Percentiles rank a stretch among this genome's conserved stretches.
Evolutionary conservation across 2,329 filamentous ascomycete species (phyloP).

Genomic region (Diaporthe citri): DNA sequence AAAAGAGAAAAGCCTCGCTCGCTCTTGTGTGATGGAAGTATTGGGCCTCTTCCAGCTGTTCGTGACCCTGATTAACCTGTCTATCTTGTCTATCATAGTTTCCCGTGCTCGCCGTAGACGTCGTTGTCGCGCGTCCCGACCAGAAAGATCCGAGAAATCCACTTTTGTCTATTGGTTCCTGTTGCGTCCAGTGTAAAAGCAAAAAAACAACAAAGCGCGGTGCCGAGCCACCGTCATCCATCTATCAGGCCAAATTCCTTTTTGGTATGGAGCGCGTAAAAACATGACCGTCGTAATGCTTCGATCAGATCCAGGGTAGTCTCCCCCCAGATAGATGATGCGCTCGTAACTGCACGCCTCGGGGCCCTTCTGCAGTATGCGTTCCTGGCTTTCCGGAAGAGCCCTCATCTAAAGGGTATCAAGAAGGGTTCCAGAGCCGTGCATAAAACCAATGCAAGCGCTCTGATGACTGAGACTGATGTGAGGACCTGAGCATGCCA

Average conservation of each 20-base stretch:
- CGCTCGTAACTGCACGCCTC: conserved; percentile 47
- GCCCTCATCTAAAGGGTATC: conserved; percentile 56
- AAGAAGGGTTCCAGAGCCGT: conserved; percentile 51
- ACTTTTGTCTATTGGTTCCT: conserved; percentile 72
- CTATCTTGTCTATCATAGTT: conserved; percentile 43
- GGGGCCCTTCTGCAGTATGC: conserved; percentile 46
- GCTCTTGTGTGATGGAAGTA: conserved; percentile 39
- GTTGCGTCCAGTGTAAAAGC: conserved; percentile 45
- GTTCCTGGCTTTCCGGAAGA: conserved; percentile 47
- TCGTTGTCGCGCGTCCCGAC: conserved; percentile 48
- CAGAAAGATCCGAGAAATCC: conserved; percentile 72
- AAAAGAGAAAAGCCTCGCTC: conserved; percentile 39
- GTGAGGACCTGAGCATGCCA: conserved; percentile 52
- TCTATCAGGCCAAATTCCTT: conserved; percentile 54
- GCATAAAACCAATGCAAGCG: conserved; percentile 53
- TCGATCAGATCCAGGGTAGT: conserved; percentile 49
- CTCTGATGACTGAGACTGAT: conserved; percentile 52
- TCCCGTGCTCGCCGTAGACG: conserved; percentile 41
- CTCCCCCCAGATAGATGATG: conserved; percentile 46
- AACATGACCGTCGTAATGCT: conserved; percentile 56
- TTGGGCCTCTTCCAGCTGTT: conserved; percentile 40
- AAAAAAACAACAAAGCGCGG: conserved; percentile 41
- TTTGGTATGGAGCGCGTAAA: conserved; percentile 52
- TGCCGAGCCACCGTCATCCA: conserved; percentile 51
- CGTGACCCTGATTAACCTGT: conserved; percentile 41